A percentile compares a stretch with the other conserved stretches of the same genome.
phyloP scores from a whole-genome alignment of 2,329 filamentous ascomycete genomes.

The Xylaria digitata region DNA sequence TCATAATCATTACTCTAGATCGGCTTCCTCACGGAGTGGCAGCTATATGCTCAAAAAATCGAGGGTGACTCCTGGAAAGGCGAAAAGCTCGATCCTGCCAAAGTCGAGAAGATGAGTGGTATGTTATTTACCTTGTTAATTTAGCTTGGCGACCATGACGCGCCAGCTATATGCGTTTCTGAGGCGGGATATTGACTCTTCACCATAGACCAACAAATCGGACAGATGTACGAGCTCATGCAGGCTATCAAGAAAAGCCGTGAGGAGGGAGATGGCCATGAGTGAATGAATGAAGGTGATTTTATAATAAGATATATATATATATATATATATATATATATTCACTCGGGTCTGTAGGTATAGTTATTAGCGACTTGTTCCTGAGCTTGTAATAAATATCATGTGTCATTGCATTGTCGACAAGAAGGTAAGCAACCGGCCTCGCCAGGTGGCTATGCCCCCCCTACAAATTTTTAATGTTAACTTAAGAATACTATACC shows the following conservation, averaged over 20 bases:
- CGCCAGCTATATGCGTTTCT: neutral
- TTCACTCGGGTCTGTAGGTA: neutral
- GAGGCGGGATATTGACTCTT: conserved; percentile 23
- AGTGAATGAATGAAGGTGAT: conserved; percentile 18
- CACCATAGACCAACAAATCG: conserved; percentile 84
- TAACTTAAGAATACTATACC: no score
- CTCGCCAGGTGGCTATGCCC: neutral
- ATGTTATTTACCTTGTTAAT: conserved; percentile 49
- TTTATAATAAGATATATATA: neutral
- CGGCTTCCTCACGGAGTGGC: conserved; percentile 96
- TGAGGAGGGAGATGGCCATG: conserved; percentile 42
- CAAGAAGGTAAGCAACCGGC: neutral
- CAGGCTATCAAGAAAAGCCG: conserved; percentile 71
- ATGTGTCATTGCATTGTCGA: neutral
- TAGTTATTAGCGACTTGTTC: conserved; percentile 2
- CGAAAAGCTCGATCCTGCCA: conserved; percentile 82
- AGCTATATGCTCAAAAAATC: conserved; percentile 90
- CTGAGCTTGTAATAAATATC: neutral
- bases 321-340: no score
- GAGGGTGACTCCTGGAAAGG: conserved; percentile 89
- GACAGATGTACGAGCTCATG: conserved; percentile 95
- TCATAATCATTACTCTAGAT: conserved; percentile 66
- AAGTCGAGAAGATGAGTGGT: conserved; percentile 96
- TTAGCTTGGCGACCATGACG: neutral
- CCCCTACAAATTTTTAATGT: neutral